Evolutionary conservation across 345 rosid species (phyloP).

Genomic region (Physaria fendleri): DNA sequence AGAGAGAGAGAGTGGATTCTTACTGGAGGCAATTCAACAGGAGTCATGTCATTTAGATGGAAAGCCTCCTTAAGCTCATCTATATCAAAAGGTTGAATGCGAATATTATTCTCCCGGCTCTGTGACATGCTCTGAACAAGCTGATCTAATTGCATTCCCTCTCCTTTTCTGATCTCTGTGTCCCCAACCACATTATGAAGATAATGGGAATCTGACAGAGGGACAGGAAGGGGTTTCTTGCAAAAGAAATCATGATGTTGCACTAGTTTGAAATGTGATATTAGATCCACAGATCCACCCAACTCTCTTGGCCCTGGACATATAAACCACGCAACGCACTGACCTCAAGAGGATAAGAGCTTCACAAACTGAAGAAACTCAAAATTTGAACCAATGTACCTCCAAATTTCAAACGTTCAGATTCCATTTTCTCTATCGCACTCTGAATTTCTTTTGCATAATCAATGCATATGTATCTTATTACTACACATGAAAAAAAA

Average conservation of each 20-base stretch:
- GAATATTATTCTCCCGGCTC: conserved; percentile 39
- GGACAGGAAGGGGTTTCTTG: conserved; percentile 71
- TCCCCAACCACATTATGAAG: conserved; percentile 80
- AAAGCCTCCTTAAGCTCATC: conserved; percentile 70
- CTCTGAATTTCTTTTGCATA: conserved; percentile 11
- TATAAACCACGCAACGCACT: conserved; percentile 5
- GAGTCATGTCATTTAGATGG: conserved; percentile 56
- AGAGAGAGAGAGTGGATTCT: conserved; percentile 25
- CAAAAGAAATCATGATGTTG: conserved; percentile 77
- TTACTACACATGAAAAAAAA: not conserved
- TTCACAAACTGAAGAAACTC: not conserved
- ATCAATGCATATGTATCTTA: conserved; percentile 11
- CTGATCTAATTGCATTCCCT: conserved; percentile 85
- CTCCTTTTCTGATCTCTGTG: conserved; percentile 81
- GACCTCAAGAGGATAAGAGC: not conserved
- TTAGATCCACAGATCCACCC: conserved; percentile 79
- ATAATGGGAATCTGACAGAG: conserved; percentile 70
- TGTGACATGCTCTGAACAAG: conserved; percentile 44
- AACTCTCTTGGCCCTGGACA: conserved; percentile 67
- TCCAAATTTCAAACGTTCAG: conserved; percentile 29
- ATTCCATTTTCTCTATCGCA: conserved; percentile 24
- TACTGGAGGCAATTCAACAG: conserved; percentile 61
- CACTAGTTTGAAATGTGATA: conserved; percentile 64
- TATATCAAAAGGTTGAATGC: conserved; percentile 66
- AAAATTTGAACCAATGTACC: conserved; percentile 7